phyloP scores from a whole-genome alignment of 768 basidiomycete genomes.

The Strobilomyces confusus region DNA sequence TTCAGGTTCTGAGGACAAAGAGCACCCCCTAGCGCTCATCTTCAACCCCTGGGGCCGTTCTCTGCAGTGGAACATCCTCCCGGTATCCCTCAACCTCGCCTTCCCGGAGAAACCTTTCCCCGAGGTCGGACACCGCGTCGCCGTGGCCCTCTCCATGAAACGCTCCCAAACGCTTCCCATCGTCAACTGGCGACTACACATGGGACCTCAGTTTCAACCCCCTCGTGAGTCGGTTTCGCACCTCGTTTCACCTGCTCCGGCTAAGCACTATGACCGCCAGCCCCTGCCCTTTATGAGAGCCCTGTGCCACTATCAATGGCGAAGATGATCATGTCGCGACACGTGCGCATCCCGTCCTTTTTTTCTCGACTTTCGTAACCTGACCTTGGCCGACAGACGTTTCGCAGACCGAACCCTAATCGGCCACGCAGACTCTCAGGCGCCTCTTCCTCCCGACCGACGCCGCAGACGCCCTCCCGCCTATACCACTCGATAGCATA shows the following conservation, averaged over 20 bases:
- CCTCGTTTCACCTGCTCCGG: background rate
- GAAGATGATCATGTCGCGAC: constrained; percentile 51
- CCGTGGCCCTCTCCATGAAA: constrained; percentile 7
- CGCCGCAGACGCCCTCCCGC: constrained; percentile 32
- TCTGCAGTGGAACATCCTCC: constrained; percentile 27
- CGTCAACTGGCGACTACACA: constrained; percentile 20
- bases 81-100: constrained; percentile 21
- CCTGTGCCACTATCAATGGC: constrained; percentile 46
- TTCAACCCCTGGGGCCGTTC: constrained; percentile 16
- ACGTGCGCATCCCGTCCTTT: constrained; percentile 33
- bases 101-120: constrained; percentile 20
- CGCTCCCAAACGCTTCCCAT: constrained; percentile 16
- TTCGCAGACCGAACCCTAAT: constrained; percentile 30
- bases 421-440: constrained; percentile 23
- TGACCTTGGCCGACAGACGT: constrained; percentile 24
- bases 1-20: constrained; percentile 17
- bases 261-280: constrained; percentile 19
- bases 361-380: background rate
- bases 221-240: constrained; percentile 25
- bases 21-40: background rate
- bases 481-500: constrained; percentile 35
- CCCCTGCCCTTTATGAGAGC: constrained; percentile 41
- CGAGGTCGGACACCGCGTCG: constrained; percentile 7
- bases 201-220: constrained; percentile 27
- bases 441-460: constrained; percentile 16